Base-by-base conservation (phyloP, 2,329 filamentous ascomycete genomes). In the Fusarium duplospermum region DNA sequence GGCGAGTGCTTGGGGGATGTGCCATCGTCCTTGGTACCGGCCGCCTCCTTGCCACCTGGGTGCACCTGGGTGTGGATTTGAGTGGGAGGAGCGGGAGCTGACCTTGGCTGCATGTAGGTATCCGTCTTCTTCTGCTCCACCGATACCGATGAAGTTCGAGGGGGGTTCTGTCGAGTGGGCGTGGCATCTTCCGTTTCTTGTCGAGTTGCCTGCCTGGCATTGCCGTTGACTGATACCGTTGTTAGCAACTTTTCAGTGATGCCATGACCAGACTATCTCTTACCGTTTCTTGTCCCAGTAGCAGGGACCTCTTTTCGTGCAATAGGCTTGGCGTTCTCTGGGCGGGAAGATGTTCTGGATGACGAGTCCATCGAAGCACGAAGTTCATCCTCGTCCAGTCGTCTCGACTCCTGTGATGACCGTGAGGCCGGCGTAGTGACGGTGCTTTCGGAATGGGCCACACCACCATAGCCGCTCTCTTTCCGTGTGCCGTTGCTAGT, bases 281-380 rank as follows among this genome's bases (percentile, higher is more conserved):
- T 84, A 89, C 88, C 80, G 75, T 82, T 85, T 73, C 85, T 85
- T 27, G 83, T 77, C 24, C 81, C 80, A 20, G 78, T 78, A 11
- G 82, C 65, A 6, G 87, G 84, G 45, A 92, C 78, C 56, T 95
- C 93, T 80, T 94, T 95, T 76, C 92, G 87, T 13, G 89, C 77
- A 68, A 93, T 88, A 22, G 86, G 78, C 73, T 89, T 91, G 62
- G 80, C 79, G 45, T 80, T 80, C 38, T 86, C 83, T 22, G 84
- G 64, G 76, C 69, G 84, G 5, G 82, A 81, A 11, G 84, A 85
- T 45, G 82, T 77, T 61, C 83, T 81, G 4, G 86, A 83, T 69
- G 86, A 76, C 2, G 76, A 77, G 29, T 83, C 84, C 74, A 86
- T 82, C 29, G 86, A 86, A 13, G 81, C 81, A 50, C 84, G 83